phyloP scores from a whole-genome alignment of 2,329 filamentous ascomycete genomes.

The Pseudocercospora crystallina region DNA sequence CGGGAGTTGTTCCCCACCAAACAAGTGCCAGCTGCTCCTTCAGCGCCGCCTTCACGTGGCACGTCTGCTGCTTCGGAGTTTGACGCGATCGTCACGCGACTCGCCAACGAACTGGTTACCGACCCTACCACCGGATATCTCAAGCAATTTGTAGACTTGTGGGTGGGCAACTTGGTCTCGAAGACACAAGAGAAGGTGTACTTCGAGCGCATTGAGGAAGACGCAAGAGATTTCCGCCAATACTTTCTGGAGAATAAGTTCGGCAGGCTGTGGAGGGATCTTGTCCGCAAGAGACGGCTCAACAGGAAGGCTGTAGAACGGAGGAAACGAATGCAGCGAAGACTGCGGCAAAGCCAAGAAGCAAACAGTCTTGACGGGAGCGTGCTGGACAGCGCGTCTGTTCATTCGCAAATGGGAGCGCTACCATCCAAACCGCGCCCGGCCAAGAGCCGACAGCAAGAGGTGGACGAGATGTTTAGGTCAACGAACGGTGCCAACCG shows the following conservation, averaged over 20 bases:
- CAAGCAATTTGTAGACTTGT: conserved; percentile 46
- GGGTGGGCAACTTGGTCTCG: conserved; percentile 33
- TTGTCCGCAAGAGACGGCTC: conserved; percentile 5
- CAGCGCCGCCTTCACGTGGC: conserved; percentile 15
- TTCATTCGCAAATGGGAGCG: conserved; percentile 12
- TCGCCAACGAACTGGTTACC: conserved; percentile 41
- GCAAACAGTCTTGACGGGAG: conserved; percentile 4
- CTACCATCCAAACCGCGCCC: not conserved
- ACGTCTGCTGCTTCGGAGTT: conserved; percentile 25
- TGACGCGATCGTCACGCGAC: conserved; percentile 28
- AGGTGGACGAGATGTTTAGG: conserved; percentile 26
- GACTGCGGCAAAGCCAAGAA: conserved; percentile 24
- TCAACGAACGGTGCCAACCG: conserved; percentile 18
- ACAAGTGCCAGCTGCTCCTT: conserved; percentile 5
- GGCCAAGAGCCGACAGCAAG: conserved; percentile 2
- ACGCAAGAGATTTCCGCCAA: conserved; percentile 34
- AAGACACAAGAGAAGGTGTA: conserved; percentile 35
- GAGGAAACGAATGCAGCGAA: conserved; percentile 31
- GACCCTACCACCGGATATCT: conserved; percentile 43
- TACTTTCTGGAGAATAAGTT: conserved; percentile 38
- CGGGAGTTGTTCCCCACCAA: not conserved
- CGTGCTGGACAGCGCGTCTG: conserved; percentile 15
- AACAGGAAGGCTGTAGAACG: conserved; percentile 5
- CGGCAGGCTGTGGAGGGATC: conserved; percentile 38
- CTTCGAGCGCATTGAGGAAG: conserved; percentile 29